These are phyloP conservation scores for Gnetum montanum DNA, from an alignment of 75 land plant genomes.

Conservation along the genomic window DNA sequence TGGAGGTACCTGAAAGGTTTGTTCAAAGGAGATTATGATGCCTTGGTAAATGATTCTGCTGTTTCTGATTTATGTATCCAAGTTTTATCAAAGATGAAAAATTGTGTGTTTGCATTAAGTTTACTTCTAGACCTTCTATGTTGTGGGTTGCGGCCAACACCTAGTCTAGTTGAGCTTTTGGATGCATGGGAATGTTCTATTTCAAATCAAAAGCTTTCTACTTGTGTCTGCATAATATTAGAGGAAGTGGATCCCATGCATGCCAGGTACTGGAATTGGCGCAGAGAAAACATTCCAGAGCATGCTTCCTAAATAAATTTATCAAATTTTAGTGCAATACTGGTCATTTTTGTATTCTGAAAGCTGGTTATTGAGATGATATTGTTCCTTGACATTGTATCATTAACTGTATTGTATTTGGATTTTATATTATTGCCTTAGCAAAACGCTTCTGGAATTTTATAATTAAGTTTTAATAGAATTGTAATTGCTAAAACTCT, in stretches of 20 bases:
- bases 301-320: conserved; percentile 16
- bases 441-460: too few species aligned
- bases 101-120: conserved; percentile 55
- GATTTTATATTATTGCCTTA: too few species aligned
- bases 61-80: conserved; percentile 45
- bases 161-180: conserved; percentile 22
- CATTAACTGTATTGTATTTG: too few species aligned
- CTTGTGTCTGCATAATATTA: conserved; percentile 40
- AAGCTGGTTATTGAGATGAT: too few species aligned
- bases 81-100: conserved; percentile 30
- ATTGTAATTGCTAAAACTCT: too few species aligned
- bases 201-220: conserved; percentile 27
- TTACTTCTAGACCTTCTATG: conserved; percentile 69
- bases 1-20: conserved; percentile 92
- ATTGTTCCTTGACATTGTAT: too few species aligned
- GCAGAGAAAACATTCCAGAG: conserved; percentile 40
- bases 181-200: conserved; percentile 7
- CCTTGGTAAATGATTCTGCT: conserved; percentile 23
- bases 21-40: conserved; percentile 41
- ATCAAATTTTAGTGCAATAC: too few species aligned
- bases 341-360: too few species aligned
- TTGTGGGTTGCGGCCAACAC: conserved; percentile 50
- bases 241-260: conserved; percentile 67
- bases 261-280: conserved; percentile 79
- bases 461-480: too few species aligned